Conservation (phyloP, 2,329 filamentous ascomycete species). For the Trichophyton rubrum region DNA sequence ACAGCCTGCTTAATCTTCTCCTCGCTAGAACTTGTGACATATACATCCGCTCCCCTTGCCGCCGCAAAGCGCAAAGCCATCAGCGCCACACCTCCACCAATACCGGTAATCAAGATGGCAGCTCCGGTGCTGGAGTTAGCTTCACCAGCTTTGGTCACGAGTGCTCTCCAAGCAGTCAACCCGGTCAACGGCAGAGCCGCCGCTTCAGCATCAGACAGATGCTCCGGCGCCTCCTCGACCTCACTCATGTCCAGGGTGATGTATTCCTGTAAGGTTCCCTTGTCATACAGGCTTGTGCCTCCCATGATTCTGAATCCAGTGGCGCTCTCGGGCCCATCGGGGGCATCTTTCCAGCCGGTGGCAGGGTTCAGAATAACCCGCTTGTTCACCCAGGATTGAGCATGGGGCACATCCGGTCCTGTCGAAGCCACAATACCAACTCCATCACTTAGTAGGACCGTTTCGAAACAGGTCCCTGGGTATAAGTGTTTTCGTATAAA, state of each 20-base stretch:
- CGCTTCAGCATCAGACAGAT: constrained; percentile 60
- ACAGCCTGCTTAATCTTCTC: constrained; percentile 63
- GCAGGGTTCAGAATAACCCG: constrained; percentile 68
- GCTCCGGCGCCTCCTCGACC: constrained; percentile 60
- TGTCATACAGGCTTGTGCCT: constrained; percentile 49
- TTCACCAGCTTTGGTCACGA: constrained; percentile 64
- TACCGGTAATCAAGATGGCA: constrained; percentile 78
- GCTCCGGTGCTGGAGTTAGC: constrained; percentile 41
- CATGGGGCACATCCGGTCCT: constrained; percentile 42
- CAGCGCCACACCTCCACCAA: constrained; percentile 83
- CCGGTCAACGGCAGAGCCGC: constrained; percentile 78
- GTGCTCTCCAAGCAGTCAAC: constrained; percentile 74
- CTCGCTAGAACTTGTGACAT: constrained; percentile 61
- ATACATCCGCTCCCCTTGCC: constrained; percentile 63
- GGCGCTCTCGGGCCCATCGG: constrained; percentile 48
- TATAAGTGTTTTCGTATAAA: constrained; percentile 91
- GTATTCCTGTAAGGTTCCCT: constrained; percentile 65
- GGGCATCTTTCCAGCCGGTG: constrained; percentile 60
- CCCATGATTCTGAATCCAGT: constrained; percentile 31
- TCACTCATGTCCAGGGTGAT: constrained; percentile 57
- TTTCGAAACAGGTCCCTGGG: constrained; percentile 66
- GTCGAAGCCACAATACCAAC: constrained; percentile 57
- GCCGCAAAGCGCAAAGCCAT: constrained; percentile 69
- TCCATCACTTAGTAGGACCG: constrained; percentile 72
- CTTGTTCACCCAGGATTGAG: constrained; percentile 47